These are phyloP conservation scores for Aspergillus cristatus DNA, from an alignment of 495 filamentous ascomycete species.

Conservation along the genomic window DNA sequence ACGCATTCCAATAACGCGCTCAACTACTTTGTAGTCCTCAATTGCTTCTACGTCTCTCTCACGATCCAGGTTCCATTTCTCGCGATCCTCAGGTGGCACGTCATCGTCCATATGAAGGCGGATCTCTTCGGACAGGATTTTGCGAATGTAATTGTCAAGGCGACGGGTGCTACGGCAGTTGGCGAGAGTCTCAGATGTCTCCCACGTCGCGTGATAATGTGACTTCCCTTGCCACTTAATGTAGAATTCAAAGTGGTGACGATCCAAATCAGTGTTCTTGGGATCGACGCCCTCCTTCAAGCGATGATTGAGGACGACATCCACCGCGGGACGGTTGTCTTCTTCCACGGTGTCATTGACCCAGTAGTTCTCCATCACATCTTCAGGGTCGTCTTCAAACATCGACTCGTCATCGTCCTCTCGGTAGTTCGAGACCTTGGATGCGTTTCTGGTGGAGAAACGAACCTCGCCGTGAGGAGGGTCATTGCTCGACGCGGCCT, in stretches of 20 bases:
- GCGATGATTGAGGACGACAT: constrained; percentile 80
- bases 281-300: constrained; percentile 59
- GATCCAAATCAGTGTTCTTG: constrained; percentile 44
- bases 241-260: constrained; percentile 83
- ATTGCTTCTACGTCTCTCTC: constrained; percentile 78
- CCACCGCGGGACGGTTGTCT: constrained; percentile 71
- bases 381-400: constrained; percentile 59
- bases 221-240: constrained; percentile 98
- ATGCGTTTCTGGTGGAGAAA: constrained; percentile 82
- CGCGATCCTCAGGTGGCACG: constrained; percentile 73
- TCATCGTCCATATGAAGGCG: constrained; percentile 59
- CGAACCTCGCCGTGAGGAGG: constrained; percentile 64
- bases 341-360: constrained; percentile 54
- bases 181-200: constrained; percentile 58
- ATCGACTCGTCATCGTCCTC: constrained; percentile 70
- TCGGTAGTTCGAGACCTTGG: constrained; percentile 79
- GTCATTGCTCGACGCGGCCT: constrained; percentile 48
- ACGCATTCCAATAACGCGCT: constrained; percentile 77
- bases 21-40: constrained; percentile 78
- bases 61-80: constrained; percentile 83
- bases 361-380: constrained; percentile 54
- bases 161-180: constrained; percentile 69
- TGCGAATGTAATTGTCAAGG: constrained; percentile 88
- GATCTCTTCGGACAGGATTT: constrained; percentile 65
- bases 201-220: constrained; percentile 93